A percentile compares a stretch with the other conserved stretches of the same genome.
phyloP scores from a whole-genome alignment of 345 rosid genomes.

The rapeseed (Brassica napus) region Da-Ae NC_063447.1:6040501-6041000 shows the following conservation, averaged over 20 bases:
- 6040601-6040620: slow-evolving; percentile 52
- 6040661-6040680: neutral
- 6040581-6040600: slow-evolving; percentile 52
- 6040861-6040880: neutral
- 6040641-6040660: slow-evolving; percentile 54
- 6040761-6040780: neutral
- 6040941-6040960: neutral
- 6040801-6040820: neutral
- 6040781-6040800: neutral
- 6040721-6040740: slow-evolving; percentile 13
- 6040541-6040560: slow-evolving; percentile 34
- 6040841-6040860: neutral
- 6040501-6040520: slow-evolving; percentile 45
- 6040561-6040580: slow-evolving; percentile 50
- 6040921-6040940: neutral
- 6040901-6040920: neutral
- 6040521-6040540: neutral
- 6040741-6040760: slow-evolving; percentile 1
- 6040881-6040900: neutral
- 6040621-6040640: slow-evolving; percentile 54
- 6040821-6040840: neutral
- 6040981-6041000: neutral
- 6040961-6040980: neutral
- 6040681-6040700: neutral
- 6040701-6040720: neutral